Evolutionary conservation across 352 stramenopile species (phyloP).

Genomic region (Phytophthora hibernalis): DNA sequence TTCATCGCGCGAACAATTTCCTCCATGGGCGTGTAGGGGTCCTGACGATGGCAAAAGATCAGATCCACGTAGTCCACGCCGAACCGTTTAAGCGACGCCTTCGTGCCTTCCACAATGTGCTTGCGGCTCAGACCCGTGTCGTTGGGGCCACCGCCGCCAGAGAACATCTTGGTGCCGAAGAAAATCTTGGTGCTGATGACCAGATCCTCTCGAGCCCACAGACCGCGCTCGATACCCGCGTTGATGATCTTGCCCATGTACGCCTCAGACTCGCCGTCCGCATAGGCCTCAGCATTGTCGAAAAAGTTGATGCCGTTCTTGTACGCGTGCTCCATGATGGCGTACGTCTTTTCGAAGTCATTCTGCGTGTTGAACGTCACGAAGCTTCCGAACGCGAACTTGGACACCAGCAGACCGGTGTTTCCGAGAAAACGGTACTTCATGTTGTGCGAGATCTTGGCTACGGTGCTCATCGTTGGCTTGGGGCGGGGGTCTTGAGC

Average conservation of each 20-base stretch:
- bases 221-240: slow-evolving; percentile 41
- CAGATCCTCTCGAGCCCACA: slow-evolving; percentile 54
- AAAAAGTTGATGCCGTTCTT: slow-evolving; percentile 71
- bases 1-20: slow-evolving; percentile 61
- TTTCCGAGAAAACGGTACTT: slow-evolving; percentile 63
- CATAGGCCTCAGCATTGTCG: slow-evolving; percentile 63
- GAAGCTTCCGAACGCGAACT: slow-evolving; percentile 55
- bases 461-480: slow-evolving; percentile 20
- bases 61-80: slow-evolving; percentile 56
- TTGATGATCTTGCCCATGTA: slow-evolving; percentile 62
- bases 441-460: slow-evolving; percentile 36
- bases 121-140: slow-evolving; percentile 39
- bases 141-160: slow-evolving; percentile 30
- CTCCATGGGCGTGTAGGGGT: slow-evolving; percentile 53
- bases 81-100: slow-evolving; percentile 42
- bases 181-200: slow-evolving; percentile 73
- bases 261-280: slow-evolving; percentile 43
- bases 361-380: slow-evolving; percentile 53
- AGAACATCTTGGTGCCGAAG: slow-evolving; percentile 34
- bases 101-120: slow-evolving; percentile 29
- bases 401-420: slow-evolving; percentile 52
- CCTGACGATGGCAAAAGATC: slow-evolving; percentile 55
- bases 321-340: slow-evolving; percentile 51
- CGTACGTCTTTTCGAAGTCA: slow-evolving; percentile 53
- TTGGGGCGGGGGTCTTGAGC: background rate